phyloP scores from a whole-genome alignment of 345 rosid genomes.

The Camelina laxa region DNA sequence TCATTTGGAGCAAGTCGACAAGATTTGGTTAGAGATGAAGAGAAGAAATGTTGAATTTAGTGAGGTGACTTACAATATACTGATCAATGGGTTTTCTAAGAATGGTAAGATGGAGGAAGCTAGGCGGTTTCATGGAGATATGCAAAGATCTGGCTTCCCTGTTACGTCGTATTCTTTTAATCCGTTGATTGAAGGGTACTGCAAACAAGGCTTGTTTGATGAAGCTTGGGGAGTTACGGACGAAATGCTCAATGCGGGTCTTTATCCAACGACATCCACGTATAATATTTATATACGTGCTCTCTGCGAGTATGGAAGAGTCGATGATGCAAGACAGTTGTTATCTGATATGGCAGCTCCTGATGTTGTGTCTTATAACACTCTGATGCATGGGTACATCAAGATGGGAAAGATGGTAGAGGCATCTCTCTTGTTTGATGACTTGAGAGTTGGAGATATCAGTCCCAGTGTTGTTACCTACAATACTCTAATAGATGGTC shows the following conservation, averaged over 20 bases:
- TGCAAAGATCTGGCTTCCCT: slow-evolving; percentile 56
- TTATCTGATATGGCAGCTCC: slow-evolving; percentile 55
- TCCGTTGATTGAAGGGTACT: slow-evolving; percentile 63
- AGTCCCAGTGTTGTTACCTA: slow-evolving; percentile 60
- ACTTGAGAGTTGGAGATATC: slow-evolving; percentile 50
- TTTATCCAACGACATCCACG: slow-evolving; percentile 50
- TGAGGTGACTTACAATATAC: slow-evolving; percentile 64
- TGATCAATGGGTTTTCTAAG: slow-evolving; percentile 64
- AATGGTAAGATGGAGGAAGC: slow-evolving; percentile 59
- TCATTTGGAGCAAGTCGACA: slow-evolving; percentile 51
- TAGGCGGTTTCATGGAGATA: slow-evolving; percentile 53
- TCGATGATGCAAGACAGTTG: slow-evolving; percentile 55
- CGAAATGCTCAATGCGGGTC: slow-evolving; percentile 58
- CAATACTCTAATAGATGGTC: slow-evolving; percentile 69
- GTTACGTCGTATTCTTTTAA: slow-evolving; percentile 60
- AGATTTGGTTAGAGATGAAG: slow-evolving; percentile 59
- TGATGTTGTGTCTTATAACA: slow-evolving; percentile 72
- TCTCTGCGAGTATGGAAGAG: slow-evolving; percentile 57
- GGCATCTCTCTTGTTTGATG: slow-evolving; percentile 68
- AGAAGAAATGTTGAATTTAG: slow-evolving; percentile 42
- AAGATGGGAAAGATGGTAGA: slow-evolving; percentile 57
- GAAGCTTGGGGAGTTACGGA: slow-evolving; percentile 57
- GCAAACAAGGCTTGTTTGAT: slow-evolving; percentile 55
- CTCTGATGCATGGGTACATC: slow-evolving; percentile 65
- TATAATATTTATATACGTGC: slow-evolving; percentile 58